Percentiles rank a stretch among this genome's conserved stretches.
Conservation (phyloP, 2,329 filamentous ascomycete genomes). For the Endoconidiophora laricicola region DNA sequence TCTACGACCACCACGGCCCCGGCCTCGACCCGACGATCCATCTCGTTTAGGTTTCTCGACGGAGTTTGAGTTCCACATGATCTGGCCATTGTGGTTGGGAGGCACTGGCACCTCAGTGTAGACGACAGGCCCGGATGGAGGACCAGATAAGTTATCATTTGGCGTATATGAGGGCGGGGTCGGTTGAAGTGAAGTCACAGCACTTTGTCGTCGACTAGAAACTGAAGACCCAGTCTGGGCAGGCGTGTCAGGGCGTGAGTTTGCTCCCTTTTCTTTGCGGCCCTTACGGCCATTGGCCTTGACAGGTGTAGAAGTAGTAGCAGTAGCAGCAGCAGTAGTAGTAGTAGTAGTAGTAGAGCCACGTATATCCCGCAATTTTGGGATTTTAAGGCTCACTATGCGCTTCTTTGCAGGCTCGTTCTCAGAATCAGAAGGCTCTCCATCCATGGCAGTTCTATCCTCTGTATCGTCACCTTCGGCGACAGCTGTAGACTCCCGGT, state of each 20-base stretch:
- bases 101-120: conserved; percentile 5
- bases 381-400: conserved; percentile 9
- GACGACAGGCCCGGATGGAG: conserved; percentile 1
- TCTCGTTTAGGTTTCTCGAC: conserved; percentile 1
- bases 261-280: background rate
- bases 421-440: background rate
- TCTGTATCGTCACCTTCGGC: background rate
- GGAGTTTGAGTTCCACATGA: conserved; percentile 12
- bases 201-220: background rate
- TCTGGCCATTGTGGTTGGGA: conserved; percentile 12
- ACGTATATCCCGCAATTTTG: conserved; percentile 5
- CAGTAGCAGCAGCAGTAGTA: background rate
- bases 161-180: conserved; percentile 1
- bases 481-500: background rate
- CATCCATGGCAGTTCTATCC: background rate
- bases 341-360: conserved; percentile 3
- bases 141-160: conserved; percentile 4
- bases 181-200: background rate
- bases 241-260: background rate
- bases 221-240: background rate
- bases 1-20: conserved; percentile 7
- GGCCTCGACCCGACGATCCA: conserved; percentile 5
- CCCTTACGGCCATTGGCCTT: background rate
- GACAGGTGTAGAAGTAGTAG: background rate
- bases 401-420: conserved; percentile 1